Evolutionary conservation across 495 filamentous ascomycete species (phyloP), one percentile per base, ranked within the genome.

Genomic region (Xylaria longipes): DNA sequence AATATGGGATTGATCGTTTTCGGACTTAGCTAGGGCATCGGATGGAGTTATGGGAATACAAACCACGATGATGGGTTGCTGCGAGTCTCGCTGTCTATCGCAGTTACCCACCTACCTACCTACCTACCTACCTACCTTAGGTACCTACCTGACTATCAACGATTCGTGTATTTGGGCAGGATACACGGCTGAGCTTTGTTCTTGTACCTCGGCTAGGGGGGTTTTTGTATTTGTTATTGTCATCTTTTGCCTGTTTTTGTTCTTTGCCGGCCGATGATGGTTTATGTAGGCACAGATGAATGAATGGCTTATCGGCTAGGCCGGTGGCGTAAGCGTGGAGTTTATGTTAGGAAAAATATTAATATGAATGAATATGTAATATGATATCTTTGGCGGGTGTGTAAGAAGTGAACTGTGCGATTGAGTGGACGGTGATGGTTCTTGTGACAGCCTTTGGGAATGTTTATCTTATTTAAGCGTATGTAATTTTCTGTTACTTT

Each of bases 11-110:
- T 54, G 52, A 56, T 6, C 31, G 45, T n/a, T 20, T 48, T 48
- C 2, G n/a, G n/a, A 22, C 25, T 20, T 3, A 31, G 39, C 31
- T 52, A 29, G 57, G 45, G 57, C 56, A 50, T 62, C 15, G 12
- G 33, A 20, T n/a, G 68, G 68, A 46, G 57, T 69, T 62, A 3
- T 15, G 27, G 67, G 27, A 52, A 27, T 52, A 58, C 45, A 52
- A 37, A 61, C 39, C 54, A 58, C 33, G 25, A n/a, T 27, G 8
- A 22, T 3, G 43, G 45, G 46, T n/a, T 41, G 58, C 4, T 56
- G n/a, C 15, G n/a, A 46, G 39, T 27, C 17, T 62, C 41, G 27
- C 52, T 46, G 4, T 62, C 15, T 15, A 5, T 17, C 27, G 12
- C 12, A 45, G 46, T 22, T 43, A 58, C 8, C 12, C 22, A 3